Percentiles rank a stretch among this genome's conserved stretches.
phyloP scores from a whole-genome alignment of 2,329 filamentous ascomycete species.

The Drechslerella coelobrocha region DNA sequence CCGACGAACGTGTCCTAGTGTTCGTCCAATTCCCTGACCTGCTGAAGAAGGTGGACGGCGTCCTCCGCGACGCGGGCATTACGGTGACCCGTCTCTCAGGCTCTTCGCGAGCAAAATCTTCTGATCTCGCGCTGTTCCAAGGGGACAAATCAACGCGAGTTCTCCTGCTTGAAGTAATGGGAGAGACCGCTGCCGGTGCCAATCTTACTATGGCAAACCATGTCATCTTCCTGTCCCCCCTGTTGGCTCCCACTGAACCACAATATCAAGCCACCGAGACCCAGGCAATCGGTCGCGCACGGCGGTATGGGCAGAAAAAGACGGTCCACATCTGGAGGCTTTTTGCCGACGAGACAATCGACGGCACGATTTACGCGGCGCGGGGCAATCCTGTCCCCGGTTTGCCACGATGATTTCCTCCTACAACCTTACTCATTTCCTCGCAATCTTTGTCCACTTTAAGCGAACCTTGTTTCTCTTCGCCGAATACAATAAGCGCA shows the following conservation, averaged over 20 bases:
- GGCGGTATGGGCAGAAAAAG: constrained; percentile 67
- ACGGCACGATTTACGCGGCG: constrained; percentile 52
- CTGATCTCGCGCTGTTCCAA: constrained; percentile 49
- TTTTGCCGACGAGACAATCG: constrained; percentile 60
- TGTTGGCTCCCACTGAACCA: constrained; percentile 63
- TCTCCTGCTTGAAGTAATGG: constrained; percentile 66
- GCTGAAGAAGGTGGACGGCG: constrained; percentile 57
- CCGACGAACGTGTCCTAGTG: constrained; percentile 64
- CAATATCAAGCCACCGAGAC: constrained; percentile 67
- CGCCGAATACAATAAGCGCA: not conserved
- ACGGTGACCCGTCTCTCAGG: constrained; percentile 58
- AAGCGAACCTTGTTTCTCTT: too few species aligned
- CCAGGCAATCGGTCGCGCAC: constrained; percentile 69
- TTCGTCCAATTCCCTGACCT: constrained; percentile 65
- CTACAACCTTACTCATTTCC: not conserved
- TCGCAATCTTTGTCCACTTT: not conserved
- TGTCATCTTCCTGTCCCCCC: constrained; percentile 68
- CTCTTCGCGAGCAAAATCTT: constrained; percentile 54
- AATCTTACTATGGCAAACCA: constrained; percentile 71
- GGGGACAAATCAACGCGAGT: constrained; percentile 59
- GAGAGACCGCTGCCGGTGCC: constrained; percentile 67
- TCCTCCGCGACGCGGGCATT: constrained; percentile 57
- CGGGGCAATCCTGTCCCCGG: constrained; percentile 19
- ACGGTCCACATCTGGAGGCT: constrained; percentile 67
- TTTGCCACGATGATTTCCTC: not conserved